Evolutionary conservation across 2,329 filamentous ascomycete genomes (phyloP), one percentile per base, ranked within the genome.

Genomic region (Kalmusia sp.): DNA sequence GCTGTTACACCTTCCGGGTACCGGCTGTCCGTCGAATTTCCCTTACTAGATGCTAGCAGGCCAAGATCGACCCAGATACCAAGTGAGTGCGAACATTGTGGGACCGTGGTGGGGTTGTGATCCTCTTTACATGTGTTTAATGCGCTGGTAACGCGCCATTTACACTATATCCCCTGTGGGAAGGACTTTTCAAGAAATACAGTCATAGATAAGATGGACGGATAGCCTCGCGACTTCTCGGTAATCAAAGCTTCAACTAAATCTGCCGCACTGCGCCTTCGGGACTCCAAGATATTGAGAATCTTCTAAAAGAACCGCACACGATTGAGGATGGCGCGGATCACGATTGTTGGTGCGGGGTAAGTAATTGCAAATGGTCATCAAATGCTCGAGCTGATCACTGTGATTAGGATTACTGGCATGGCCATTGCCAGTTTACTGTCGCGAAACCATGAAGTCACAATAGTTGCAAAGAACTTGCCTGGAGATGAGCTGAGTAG

Each of bases 401-500:
- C 9, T 9, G 22, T 21, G 8, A 25, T 21, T 37, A 58, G 55
- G 21, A 58, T 58, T 25, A 58, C 52, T 30, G 55, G 65, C 47
- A 60, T 75, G 57, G 51, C 65, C 5, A 67, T 64, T 5, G 72
- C 71, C 44, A 55, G 49, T 9, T 62, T 75, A 19, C 57, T 69
- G 6, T 37, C 49, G 7, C 40, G 52, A 24, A 40, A 63, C 34
- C 62, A 69, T 54, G 55, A 63, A 9, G 52, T 74, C 14, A 75
- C 70, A n/a, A 67, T 75, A 30, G 59, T 72, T 15, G 72, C 68
- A 9, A 55, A 63, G 19, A 56, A 74, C 52, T 57, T 74, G 25
- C 68, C 69, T 11, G 69, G 68, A 3, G 70, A 73, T 48, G 30
- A 47, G 7, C 39, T 61, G 17, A 54, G 51, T 14, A 49, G 58